These are phyloP conservation scores for Camelina laxa DNA, from an alignment of 345 rosid species.

Conservation along the genomic window DNA sequence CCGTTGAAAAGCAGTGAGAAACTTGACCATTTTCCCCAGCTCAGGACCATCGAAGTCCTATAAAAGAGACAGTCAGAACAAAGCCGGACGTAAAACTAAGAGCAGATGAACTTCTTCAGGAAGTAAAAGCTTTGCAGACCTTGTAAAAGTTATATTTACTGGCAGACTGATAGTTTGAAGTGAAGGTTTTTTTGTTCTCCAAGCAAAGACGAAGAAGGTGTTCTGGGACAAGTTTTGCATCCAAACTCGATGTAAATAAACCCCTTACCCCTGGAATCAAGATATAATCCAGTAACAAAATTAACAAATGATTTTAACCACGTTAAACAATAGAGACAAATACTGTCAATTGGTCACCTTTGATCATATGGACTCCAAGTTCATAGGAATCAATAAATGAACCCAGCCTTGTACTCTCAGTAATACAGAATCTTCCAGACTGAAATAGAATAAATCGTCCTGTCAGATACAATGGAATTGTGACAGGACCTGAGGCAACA, in stretches of 20 bases:
- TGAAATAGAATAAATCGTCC: conserved; percentile 43
- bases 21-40: conserved; percentile 75
- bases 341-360: conserved; percentile 53
- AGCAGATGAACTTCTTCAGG: conserved; percentile 14
- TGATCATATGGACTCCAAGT: conserved; percentile 71
- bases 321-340: conserved; percentile 16
- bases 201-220: conserved; percentile 75
- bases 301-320: conserved; percentile 6
- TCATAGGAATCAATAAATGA: conserved; percentile 71
- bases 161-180: conserved; percentile 48
- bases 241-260: conserved; percentile 62
- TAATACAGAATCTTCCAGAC: conserved; percentile 60
- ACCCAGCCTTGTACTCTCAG: conserved; percentile 63
- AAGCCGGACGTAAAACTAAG: conserved; percentile 17
- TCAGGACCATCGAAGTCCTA: conserved; percentile 79
- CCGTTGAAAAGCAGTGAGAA: conserved; percentile 56
- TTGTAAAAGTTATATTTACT: conserved; percentile 80
- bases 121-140: conserved; percentile 52
- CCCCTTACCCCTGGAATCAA: conserved; percentile 65
- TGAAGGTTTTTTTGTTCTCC: conserved; percentile 57
- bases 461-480: conserved; percentile 29
- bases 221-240: conserved; percentile 81
- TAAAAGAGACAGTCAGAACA: conserved; percentile 27
- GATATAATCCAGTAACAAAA: conserved; percentile 27
- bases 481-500: conserved; percentile 21